These are phyloP conservation scores for Aspergillus sp. DNA, from an alignment of 2,329 filamentous ascomycete genomes.

Conservation along the genomic window DNA sequence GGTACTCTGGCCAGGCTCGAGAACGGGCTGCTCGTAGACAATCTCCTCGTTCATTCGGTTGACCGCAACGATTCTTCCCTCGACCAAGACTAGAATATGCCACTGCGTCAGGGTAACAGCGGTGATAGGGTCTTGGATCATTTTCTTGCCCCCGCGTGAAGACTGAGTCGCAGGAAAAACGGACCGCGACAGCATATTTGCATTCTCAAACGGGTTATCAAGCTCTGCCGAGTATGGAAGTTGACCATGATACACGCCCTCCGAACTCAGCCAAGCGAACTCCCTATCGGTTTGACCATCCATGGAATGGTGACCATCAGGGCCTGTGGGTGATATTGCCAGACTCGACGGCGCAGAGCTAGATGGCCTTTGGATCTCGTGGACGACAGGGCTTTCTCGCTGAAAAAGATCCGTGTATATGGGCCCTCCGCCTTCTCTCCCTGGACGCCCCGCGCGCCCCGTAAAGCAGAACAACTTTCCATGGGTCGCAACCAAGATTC, in stretches of 20 bases:
- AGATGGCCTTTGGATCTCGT: constrained; percentile 66
- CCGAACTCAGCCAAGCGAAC: constrained; percentile 86
- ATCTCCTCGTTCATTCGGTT: constrained; percentile 83
- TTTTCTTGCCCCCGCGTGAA: constrained; percentile 61
- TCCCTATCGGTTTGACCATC: constrained; percentile 50
- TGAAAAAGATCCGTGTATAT: constrained; percentile 89
- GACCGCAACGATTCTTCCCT: constrained; percentile 76
- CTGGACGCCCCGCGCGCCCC: constrained; percentile 70
- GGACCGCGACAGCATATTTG: constrained; percentile 72
- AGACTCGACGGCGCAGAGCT: constrained; percentile 63
- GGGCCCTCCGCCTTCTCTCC: constrained; percentile 74
- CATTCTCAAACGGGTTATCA: constrained; percentile 72
- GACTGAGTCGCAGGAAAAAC: constrained; percentile 69
- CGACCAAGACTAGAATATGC: constrained; percentile 82
- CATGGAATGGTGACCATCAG: constrained; percentile 60
- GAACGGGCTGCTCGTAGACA: constrained; percentile 82
- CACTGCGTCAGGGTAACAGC: constrained; percentile 87
- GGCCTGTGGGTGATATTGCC: constrained; percentile 71
- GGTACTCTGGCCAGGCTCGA: constrained; percentile 73
- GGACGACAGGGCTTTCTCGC: constrained; percentile 71
- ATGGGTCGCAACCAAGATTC: constrained; percentile 77
- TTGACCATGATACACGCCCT: constrained; percentile 85
- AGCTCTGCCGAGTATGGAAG: constrained; percentile 64
- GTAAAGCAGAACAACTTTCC: constrained; percentile 75
- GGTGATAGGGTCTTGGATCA: constrained; percentile 69